phyloP scores from a whole-genome alignment of 23 red algal species.

The Cyanidium caldarium region DNA sequence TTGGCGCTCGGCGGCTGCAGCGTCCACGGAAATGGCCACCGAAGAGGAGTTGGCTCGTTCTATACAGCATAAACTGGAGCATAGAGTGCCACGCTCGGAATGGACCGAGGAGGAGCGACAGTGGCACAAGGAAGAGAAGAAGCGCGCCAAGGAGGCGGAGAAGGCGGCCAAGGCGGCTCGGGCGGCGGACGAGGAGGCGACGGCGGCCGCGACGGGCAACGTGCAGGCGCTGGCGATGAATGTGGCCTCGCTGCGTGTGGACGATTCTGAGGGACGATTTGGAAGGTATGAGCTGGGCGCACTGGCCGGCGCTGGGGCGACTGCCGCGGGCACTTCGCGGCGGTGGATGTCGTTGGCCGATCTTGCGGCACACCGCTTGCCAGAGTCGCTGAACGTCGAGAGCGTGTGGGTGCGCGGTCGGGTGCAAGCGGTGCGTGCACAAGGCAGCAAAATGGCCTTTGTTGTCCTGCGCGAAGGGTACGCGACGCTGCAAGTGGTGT shows the following conservation, averaged over 20 bases:
- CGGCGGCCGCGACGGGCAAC: background rate
- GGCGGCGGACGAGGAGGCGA: background rate
- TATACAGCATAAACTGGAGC: background rate
- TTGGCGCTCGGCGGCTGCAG: too few relatives aligned
- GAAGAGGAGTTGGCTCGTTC: background rate
- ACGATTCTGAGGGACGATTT: constrained; percentile 14
- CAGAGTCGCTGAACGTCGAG: background rate
- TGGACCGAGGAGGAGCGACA: background rate
- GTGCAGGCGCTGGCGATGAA: background rate
- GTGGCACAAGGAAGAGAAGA: constrained; percentile 16
- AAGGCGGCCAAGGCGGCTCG: background rate
- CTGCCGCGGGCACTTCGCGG: too few relatives aligned
- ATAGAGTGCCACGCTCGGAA: background rate
- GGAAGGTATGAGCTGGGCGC: constrained; percentile 37
- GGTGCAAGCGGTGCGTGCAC: constrained; percentile 42
- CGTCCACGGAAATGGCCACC: too few relatives aligned
- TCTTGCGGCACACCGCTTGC: too few relatives aligned
- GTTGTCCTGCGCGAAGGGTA: constrained; percentile 49
- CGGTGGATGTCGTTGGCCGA: background rate
- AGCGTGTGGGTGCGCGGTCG: constrained; percentile 73
- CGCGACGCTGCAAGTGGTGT: constrained; percentile 57
- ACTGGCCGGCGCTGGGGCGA: too few relatives aligned
- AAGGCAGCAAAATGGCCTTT: constrained; percentile 41
- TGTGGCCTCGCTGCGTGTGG: background rate
- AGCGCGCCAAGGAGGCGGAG: constrained; percentile 6